Evolutionary conservation across 305 asterid species (phyloP), one percentile per base, ranked within the genome.

Genomic region (Andrographis paniculata): DNA sequence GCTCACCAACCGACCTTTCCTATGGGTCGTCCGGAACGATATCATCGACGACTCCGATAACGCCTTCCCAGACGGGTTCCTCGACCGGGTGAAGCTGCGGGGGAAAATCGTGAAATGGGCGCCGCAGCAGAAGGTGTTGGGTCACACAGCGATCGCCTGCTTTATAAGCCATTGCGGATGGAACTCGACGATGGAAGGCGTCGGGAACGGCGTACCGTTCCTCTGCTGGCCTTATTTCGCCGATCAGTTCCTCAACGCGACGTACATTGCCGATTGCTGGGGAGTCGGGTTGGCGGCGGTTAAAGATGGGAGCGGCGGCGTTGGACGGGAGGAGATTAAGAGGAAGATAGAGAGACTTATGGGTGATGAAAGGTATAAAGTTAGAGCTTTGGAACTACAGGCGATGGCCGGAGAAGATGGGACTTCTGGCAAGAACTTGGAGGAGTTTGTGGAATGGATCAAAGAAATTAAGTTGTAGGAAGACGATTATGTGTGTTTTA

Each of bases 131-230:
- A 45, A 55, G 51, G 79, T 79, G 44, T 30, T 82, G 15, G 56
- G 60, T 0, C 94, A 83, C 50, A 79, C 84, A 48, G 74, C 91
- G 1, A 27, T 82, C 13, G 78, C 82, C 17, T 72, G 82, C 9
- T 79, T 83, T 48, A 2, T 79, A 11, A 77, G 87, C 62, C 94
- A 79, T 14, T 79, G 91, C 45, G 91, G 94, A 1, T 82, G 94
- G 86, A 79, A 82, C 51, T 82, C 86, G 1, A 72, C 84, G 2
- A n/a, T 72, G 10, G 89, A 79, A 35, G 72, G 83, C 1, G 23
- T 67, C 9, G 65, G 77, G 31, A 71, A 55, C 17, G 91, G 91
- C 4, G 50, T 78, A 12, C 89, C 89, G 11, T 62, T 76, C 48
- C 23, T 82, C 38, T 73, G 86, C 22, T 79, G 89, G 89, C 94